Base-by-base conservation (phyloP, 257 asterid species). In the Solanum medicagineum region DNA sequence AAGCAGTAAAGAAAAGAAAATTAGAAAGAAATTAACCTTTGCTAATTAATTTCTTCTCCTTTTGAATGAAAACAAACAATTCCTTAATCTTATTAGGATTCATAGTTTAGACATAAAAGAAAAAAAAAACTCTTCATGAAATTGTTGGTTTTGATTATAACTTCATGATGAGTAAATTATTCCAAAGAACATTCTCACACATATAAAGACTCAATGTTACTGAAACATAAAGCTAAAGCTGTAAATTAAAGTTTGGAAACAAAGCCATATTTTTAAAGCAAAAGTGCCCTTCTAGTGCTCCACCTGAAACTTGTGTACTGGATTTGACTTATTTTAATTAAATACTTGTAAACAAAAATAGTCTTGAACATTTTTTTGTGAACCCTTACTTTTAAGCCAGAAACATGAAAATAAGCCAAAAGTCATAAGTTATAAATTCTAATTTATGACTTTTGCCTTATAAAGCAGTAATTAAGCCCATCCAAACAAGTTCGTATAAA, bases 211-310 rank as follows among this genome's bases (percentile, higher is more conserved):
- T 2, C 24, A 82, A 81, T 22, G 16, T 19, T 44, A 24, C 59
- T 10, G 83, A 40, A 56, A 81, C 44, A 54, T 60, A 81, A 85
- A 85, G 85, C 36, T 81, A 87, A 84, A 70, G 87, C 62, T 42
- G 79, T 26, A 86, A 75, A 75, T 22, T 75, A 75, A 47, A 74
- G 42, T 74, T 74, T 47, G 59, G 59, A 47, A 74, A 47, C 42
- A 47, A 74, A 75, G 60, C 60, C 1, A 45, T 74, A 45, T 66
- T 45, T 13, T 13, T 20, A 74, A 74, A 47, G 42, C 59, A 45
- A 74, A 73, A 74, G 81, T 16, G 4, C 2, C 40, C 81, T 36
- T 73, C 80, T 71, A 36, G 42, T 36, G 6, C 45, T 32, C 77
- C 12, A 24, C 51, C 36, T 9, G 24, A 69, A 36, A 68, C 15